Conservation (phyloP, 108 stramenopile species). For the Nitzschia palea region DNA sequence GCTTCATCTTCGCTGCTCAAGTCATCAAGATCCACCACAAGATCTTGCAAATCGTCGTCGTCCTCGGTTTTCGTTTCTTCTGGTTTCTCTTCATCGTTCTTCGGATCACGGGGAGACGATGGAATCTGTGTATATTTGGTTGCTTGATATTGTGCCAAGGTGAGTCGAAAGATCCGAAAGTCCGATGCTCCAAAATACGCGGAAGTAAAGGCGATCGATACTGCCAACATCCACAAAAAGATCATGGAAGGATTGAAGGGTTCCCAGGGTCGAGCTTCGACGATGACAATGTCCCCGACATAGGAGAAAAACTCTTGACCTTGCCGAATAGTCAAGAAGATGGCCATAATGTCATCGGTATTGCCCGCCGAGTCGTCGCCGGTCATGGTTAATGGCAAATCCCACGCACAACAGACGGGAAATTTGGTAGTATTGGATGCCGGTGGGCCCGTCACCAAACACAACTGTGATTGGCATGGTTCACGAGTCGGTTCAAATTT, state of each 20-base stretch:
- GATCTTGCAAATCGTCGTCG: neutral
- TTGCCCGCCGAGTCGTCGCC: slow-evolving; percentile 4
- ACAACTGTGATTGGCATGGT: slow-evolving; percentile 29
- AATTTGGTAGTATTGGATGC: slow-evolving; percentile 8
- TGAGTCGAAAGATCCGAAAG: slow-evolving; percentile 4
- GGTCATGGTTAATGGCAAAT: slow-evolving; percentile 26
- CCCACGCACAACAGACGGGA: slow-evolving; percentile 41
- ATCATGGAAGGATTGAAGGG: slow-evolving; percentile 25
- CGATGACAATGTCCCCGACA: neutral
- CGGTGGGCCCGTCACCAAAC: slow-evolving; percentile 19
- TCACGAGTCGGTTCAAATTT: neutral
- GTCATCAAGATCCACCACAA: neutral
- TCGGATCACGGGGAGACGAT: neutral
- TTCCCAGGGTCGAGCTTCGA: slow-evolving; percentile 2
- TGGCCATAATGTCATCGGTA: slow-evolving; percentile 23
- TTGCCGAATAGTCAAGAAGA: slow-evolving; percentile 35
- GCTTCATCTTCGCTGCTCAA: neutral
- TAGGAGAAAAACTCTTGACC: slow-evolving; percentile 9
- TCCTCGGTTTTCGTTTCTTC: neutral
- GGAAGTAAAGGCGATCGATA: neutral
- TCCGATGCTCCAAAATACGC: slow-evolving; percentile 1
- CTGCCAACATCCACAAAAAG: slow-evolving; percentile 25
- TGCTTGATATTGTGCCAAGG: slow-evolving; percentile 4
- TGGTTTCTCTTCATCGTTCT: neutral
- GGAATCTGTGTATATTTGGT: neutral